These are phyloP conservation scores for Myxozyma geophila DNA, from an alignment of 805 yeast species.

Conservation along the genomic window DNA sequence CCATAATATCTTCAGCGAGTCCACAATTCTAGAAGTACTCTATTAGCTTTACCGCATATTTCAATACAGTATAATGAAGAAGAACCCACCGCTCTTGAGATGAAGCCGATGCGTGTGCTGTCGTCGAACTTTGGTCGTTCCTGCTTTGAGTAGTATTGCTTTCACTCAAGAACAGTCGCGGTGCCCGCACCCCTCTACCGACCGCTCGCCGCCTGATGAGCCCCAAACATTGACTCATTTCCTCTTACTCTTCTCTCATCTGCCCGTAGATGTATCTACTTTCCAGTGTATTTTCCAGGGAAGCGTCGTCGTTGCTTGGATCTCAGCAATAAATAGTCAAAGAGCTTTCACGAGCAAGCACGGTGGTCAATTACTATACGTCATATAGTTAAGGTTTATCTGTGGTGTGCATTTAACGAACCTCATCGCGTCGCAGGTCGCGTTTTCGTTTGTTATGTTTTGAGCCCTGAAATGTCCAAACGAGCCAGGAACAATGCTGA, in stretches of 20 bases:
- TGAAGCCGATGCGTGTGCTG: too few species aligned
- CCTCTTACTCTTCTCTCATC: neutral
- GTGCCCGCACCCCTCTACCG: neutral
- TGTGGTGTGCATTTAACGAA: neutral
- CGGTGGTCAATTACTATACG: too few species aligned
- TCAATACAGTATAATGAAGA: too few species aligned
- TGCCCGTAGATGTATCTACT: neutral
- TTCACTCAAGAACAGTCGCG: neutral
- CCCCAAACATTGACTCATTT: neutral
- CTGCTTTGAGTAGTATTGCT: neutral
- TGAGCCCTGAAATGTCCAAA: neutral
- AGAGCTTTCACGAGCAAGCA: too few species aligned
- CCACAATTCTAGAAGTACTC: neutral
- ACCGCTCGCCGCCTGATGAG: constrained; percentile 1
- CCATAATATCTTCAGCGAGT: constrained; percentile 1
- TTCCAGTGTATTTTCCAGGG: too few species aligned
- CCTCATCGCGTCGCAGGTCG: neutral
- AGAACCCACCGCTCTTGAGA: neutral
- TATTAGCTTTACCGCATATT: too few species aligned
- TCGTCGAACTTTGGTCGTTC: too few species aligned
- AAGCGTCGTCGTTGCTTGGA: too few species aligned
- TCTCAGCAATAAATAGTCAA: too few species aligned
- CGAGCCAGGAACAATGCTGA: neutral
- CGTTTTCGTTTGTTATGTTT: neutral
- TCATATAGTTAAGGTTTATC: too few species aligned